Conservation (phyloP, 768 basidiomycete genomes). For the Xerocomellus dryophilus region DNA sequence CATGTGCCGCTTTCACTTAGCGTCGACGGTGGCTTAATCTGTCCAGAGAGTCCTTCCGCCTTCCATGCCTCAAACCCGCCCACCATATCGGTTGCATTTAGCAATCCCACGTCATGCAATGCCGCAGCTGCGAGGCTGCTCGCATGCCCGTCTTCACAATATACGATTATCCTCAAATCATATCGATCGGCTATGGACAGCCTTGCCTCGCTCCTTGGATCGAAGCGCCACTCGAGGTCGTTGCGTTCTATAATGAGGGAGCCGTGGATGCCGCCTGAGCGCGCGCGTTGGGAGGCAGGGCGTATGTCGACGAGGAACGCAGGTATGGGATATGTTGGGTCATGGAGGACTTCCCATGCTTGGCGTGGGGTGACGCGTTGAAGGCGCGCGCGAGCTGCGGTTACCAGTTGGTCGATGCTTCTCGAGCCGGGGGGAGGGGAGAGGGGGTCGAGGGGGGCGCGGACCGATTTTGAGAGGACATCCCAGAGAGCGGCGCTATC, state of each 20-base stretch:
- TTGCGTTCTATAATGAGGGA: constrained; percentile 75
- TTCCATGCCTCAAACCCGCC: constrained; percentile 76
- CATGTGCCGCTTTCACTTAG: constrained; percentile 30
- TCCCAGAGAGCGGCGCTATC: constrained; percentile 71
- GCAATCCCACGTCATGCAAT: constrained; percentile 64
- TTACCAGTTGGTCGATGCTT: constrained; percentile 55
- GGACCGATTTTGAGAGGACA: constrained; percentile 60
- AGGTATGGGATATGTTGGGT: constrained; percentile 51
- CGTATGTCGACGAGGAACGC: constrained; percentile 79
- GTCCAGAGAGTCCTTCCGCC: constrained; percentile 60
- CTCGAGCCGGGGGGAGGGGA: constrained; percentile 62
- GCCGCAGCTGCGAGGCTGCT: constrained; percentile 71
- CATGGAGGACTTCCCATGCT: constrained; percentile 59
- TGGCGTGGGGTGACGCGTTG: constrained; percentile 59
- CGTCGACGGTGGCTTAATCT: constrained; percentile 34
- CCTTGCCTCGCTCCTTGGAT: constrained; percentile 59
- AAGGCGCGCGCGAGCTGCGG: constrained; percentile 56
- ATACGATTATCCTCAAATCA: constrained; percentile 69
- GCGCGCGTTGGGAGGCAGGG: constrained; percentile 55
- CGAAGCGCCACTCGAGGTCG: constrained; percentile 76
- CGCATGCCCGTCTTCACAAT: constrained; percentile 72
- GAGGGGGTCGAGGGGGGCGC: constrained; percentile 57
- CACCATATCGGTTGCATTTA: constrained; percentile 74
- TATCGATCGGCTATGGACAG: constrained; percentile 70
- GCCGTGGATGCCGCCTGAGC: constrained; percentile 59